Base-by-base conservation (phyloP, 2,329 filamentous ascomycete genomes). In the Salinomyces thailandicus region DNA sequence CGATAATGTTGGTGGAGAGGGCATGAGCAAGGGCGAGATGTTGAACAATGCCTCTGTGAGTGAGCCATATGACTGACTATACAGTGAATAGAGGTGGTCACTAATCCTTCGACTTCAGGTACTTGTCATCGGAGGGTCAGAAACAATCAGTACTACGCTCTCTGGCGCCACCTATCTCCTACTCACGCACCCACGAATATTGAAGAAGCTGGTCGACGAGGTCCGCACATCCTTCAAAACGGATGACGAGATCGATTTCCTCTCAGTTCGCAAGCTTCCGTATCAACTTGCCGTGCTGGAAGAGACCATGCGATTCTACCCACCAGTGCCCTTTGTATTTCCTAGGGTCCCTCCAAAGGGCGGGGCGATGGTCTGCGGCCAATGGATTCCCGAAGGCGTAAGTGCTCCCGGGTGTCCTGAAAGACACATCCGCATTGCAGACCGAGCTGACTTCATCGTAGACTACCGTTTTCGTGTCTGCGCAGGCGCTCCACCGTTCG, bases 61-160 rank as follows among this genome's bases (percentile, higher is more conserved):
- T n/a, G n/a, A n/a, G n/a, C n/a, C n/a, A n/a, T n/a, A n/a, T n/a
- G n/a, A n/a, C n/a, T n/a, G n/a, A n/a, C n/a, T n/a, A n/a, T n/a
- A n/a, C n/a, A n/a, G n/a, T n/a, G n/a, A n/a, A n/a, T n/a, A n/a
- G n/a, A n/a, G n/a, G n/a, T n/a, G n/a, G n/a, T n/a, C n/a, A n/a
- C n/a, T n/a, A 70, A 77, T 45, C 75, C 77, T 4, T 9, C n/a
- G n/a, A n/a, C n/a, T n/a, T n/a, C n/a, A n/a, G n/a, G n/a, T n/a
- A n/a, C 81, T 81, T 75, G 59, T 66, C 42, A 69, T 80, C 46
- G 83, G 81, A 1, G 82, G 83, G 3, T 79, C 73, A 3, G 83
- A 87, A 57, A 87, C 82, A 1, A 86, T 81, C 0, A 81, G 79
- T 29, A 85, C 86, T 48, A 73, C 72, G 2, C 67, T 86, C 0